These are phyloP conservation scores for Danielia oregonensis DNA, from an alignment of 805 yeast genomes.

Conservation along the genomic window DNA sequence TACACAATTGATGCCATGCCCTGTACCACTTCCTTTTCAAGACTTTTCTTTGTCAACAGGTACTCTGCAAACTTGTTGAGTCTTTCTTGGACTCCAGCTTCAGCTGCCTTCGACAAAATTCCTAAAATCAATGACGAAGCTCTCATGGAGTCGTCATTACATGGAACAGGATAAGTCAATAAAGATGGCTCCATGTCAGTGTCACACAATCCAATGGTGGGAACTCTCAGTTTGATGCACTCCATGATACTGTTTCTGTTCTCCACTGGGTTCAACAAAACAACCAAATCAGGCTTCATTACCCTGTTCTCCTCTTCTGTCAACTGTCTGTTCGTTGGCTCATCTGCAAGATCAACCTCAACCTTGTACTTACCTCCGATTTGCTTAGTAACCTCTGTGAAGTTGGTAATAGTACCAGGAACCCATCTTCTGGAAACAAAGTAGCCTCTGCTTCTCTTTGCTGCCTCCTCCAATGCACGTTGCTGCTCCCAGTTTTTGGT, in stretches of 20 bases:
- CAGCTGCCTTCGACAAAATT: constrained; percentile 80
- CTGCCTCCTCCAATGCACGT: constrained; percentile 73
- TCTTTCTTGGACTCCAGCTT: constrained; percentile 65
- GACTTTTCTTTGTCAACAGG: constrained; percentile 3
- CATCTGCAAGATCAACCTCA: constrained; percentile 74
- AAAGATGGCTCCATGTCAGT: constrained; percentile 88
- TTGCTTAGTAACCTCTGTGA: constrained; percentile 63
- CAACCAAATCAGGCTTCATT: constrained; percentile 85
- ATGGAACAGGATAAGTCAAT: constrained; percentile 93
- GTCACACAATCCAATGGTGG: constrained; percentile 91
- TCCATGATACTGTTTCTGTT: constrained; percentile 77
- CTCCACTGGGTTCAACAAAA: constrained; percentile 83
- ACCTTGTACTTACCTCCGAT: constrained; percentile 27
- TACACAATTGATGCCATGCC: not conserved
- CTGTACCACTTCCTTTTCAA: not conserved
- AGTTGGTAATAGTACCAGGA: constrained; percentile 91
- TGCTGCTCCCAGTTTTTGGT: constrained; percentile 63
- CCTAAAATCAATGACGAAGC: constrained; percentile 78
- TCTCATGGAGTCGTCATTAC: constrained; percentile 88
- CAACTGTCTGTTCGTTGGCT: constrained; percentile 58
- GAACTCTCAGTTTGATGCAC: constrained; percentile 77
- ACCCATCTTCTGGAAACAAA: constrained; percentile 86
- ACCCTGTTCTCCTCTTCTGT: constrained; percentile 45
- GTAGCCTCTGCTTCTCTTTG: constrained; percentile 71
- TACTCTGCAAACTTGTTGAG: constrained; percentile 25